phyloP scores from a whole-genome alignment of 1,284 basidiomycete species.

The Melampsora americana region DNA sequence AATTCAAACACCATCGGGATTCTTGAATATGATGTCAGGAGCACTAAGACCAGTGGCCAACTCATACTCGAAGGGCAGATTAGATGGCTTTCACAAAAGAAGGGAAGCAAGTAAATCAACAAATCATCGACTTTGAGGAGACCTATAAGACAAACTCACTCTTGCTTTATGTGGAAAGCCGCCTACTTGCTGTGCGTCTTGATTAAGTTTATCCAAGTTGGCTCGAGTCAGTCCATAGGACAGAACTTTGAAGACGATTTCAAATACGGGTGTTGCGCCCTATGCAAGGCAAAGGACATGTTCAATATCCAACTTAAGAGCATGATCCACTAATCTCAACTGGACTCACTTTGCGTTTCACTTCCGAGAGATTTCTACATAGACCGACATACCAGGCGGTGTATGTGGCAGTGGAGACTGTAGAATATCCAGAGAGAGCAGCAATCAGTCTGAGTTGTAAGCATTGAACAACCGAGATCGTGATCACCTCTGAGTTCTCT shows the following conservation, averaged over 20 bases:
- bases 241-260: background rate
- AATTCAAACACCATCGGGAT: slow-evolving; percentile 69
- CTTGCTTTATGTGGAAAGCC: background rate
- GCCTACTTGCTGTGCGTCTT: background rate
- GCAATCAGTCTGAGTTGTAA: background rate
- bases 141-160: slow-evolving; percentile 1
- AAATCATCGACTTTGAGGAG: background rate
- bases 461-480: slow-evolving; percentile 6
- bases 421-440: background rate
- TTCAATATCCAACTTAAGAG: slow-evolving; percentile 4
- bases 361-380: slow-evolving; percentile 54
- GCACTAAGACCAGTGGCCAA: slow-evolving; percentile 59
- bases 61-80: slow-evolving; percentile 61
- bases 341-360: slow-evolving; percentile 5
- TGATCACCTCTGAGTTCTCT: slow-evolving; percentile 67
- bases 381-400: slow-evolving; percentile 74
- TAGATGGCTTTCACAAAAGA: slow-evolving; percentile 48
- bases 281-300: slow-evolving; percentile 62
- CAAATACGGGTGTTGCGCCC: slow-evolving; percentile 49
- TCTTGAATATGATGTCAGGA: slow-evolving; percentile 63
- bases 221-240: slow-evolving; percentile 25
- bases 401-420: slow-evolving; percentile 68
- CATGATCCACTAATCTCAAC: background rate
- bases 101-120: background rate
- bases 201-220: slow-evolving; percentile 18